Evolutionary conservation across 108 stramenopile genomes (phyloP), one percentile per base, ranked within the genome.

Genomic region (Skeletonema tropicum): DNA sequence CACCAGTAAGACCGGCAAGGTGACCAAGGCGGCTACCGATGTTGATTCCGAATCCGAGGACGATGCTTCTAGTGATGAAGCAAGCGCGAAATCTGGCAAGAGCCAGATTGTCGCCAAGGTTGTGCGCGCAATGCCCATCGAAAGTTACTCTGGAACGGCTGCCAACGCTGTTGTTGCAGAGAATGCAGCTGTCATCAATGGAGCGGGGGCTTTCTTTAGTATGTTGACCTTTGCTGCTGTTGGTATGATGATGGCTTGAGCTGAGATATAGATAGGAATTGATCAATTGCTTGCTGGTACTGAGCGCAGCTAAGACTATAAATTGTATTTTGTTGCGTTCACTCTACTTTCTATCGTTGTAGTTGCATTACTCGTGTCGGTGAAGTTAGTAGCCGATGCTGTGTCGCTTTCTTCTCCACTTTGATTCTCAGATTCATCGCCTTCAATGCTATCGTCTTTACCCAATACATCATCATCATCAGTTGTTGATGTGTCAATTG

Each of bases 131-230:
- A 55, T 55, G 52, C 52, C 52, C 23, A 23, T 9, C 23, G 52
- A 23, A 2, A n/a, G 23, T 6, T 7, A 17, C 17, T 2, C 48
- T 21, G 48, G 48, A 49, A 11, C 39, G 12, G 48, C 48, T 49
- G 7, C 23, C 52, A 55, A 55, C 23, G 52, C 52, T 23, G 52
- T 19, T 49, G 4, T 17, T 49, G n/a, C 8, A 2, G 19, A 23
- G 52, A 55, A 55, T 55, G 52, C 52, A 23, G 19, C 52, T 55
- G 52, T 55, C 52, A 23, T 55, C 52, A 55, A 55, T 23, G 52
- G 19, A 55, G 52, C 52, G 6, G 52, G 52, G 52, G 9, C 52
- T 55, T 10, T 49, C 48, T 19, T 25, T 55, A 23, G 6, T 5
- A 19, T 55, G 52, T 23, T 55, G 23, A 55, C 52, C 9, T 25